Base-by-base conservation (phyloP, 1,284 basidiomycete genomes). In the Cutaneotrichosporon cavernicola region DNA sequence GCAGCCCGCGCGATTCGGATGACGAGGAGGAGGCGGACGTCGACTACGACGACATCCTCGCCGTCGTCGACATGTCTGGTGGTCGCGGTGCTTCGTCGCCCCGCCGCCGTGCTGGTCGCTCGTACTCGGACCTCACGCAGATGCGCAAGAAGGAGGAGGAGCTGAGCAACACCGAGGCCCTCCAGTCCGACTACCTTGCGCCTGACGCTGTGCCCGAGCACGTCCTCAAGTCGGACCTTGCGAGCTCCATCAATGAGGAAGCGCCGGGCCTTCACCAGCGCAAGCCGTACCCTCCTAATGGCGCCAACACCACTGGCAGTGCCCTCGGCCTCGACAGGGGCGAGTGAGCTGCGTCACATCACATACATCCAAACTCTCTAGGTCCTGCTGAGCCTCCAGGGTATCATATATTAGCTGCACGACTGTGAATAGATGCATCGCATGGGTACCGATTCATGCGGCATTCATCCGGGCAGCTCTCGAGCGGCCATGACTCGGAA, bases 21-120 rank as follows among this genome's bases (percentile, higher is more conserved):
- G 80, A 80, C 21, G 81, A 81, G 11, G 80, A 81, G 22, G 81
- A 81, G 57, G 81, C 80, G 5, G 80, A 81, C 64, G 80, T 82
- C 30, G 83, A 83, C 65, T 83, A 83, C 65, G 83, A 83, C 69
- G 82, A 83, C 71, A 72, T 78, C 0, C 70, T 80, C 10, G 76
- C 78, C 10, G 77, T 80, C 40, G 76, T 80, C 58, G 80, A 80
- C 65, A 72, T 72, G 13, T 65, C 73, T 22, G 31, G 31, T n/a
- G 70, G 73, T 65, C 11, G 43, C 18, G 63, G 62, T n/a, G 56
- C 63, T 6, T 62, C 69, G 5, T 63, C 68, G 16, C 73, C 73
- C 2, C 72, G 73, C 51, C 65, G 74, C 60, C 68, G 67, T 40
- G 63, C 70, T 18, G 73, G 76, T 10, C 69, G 70, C 58, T 74